phyloP scores from a whole-genome alignment of 2,329 filamentous ascomycete genomes.

The Stachybotrys echinatus region DNA sequence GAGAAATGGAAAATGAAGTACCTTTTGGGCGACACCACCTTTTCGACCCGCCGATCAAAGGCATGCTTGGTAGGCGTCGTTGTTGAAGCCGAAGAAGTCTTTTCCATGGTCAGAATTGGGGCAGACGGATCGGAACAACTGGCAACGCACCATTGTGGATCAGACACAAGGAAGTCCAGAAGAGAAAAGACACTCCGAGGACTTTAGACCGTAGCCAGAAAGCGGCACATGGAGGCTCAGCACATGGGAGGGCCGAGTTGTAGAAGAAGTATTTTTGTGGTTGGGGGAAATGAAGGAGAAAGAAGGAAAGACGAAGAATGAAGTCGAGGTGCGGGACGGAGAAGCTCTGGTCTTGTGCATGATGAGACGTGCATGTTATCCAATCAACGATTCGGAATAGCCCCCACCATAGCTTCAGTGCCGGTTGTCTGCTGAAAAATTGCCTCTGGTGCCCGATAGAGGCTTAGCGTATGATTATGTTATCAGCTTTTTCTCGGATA shows the following conservation, averaged over 20 bases:
- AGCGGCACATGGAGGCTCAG: neutral
- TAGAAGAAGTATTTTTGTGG: neutral
- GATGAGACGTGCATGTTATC: too few relatives aligned
- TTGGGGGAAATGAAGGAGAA: neutral
- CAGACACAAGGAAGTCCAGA: too few relatives aligned
- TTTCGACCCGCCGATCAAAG: slow-evolving; percentile 78
- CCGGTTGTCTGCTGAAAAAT: too few relatives aligned
- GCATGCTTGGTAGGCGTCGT: slow-evolving; percentile 64
- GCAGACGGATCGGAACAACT: too few relatives aligned
- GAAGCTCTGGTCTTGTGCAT: too few relatives aligned
- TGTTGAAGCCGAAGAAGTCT: slow-evolving; percentile 70
- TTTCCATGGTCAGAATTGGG: slow-evolving; percentile 4
- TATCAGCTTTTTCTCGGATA: neutral
- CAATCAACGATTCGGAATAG: too few relatives aligned
- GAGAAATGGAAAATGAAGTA: slow-evolving; percentile 39
- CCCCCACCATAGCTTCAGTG: too few relatives aligned
- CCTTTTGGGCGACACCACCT: slow-evolving; percentile 85
- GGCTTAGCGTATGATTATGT: neutral
- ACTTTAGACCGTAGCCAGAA: neutral
- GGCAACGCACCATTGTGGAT: neutral
- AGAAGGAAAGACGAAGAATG: neutral
- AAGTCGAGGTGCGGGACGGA: too few relatives aligned
- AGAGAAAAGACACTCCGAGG: too few relatives aligned
- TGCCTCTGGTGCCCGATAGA: too few relatives aligned
- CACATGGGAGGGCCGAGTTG: neutral